Conservation (phyloP, 2,329 filamentous ascomycete species). For the Stagonosporopsis chrysanthemi region DNA sequence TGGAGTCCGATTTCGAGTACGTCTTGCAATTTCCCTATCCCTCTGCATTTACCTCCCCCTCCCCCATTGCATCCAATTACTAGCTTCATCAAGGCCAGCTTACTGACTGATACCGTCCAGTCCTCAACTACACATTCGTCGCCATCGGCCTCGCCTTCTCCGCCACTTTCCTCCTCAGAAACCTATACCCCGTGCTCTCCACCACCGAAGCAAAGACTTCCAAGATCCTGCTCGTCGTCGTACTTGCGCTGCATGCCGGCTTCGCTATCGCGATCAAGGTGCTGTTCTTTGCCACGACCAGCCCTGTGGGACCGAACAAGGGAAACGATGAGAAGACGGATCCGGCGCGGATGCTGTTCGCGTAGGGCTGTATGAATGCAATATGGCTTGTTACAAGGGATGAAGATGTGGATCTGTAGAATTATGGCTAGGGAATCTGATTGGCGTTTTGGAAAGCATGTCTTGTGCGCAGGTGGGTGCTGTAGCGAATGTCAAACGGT, state of each 20-base stretch:
- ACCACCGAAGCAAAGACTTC: slow-evolving; percentile 92
- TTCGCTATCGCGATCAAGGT: slow-evolving; percentile 94
- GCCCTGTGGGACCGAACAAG: slow-evolving; percentile 42
- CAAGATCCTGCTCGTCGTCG: slow-evolving; percentile 83
- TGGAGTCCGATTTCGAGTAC: slow-evolving; percentile 80
- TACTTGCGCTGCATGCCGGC: slow-evolving; percentile 86
- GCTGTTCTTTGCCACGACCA: slow-evolving; percentile 82
- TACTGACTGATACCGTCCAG: slow-evolving; percentile 26
- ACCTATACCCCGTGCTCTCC: slow-evolving; percentile 76
- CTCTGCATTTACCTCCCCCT: neutral
- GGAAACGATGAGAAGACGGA: slow-evolving; percentile 32
- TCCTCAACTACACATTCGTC: slow-evolving; percentile 94
- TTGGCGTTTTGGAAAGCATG: neutral
- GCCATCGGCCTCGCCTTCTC: slow-evolving; percentile 63
- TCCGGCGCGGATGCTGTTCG: slow-evolving; percentile 32
- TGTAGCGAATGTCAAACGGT: neutral
- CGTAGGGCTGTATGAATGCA: neutral
- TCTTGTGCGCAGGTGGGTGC: neutral
- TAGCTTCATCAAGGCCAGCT: neutral
- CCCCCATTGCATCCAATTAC: neutral
- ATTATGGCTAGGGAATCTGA: neutral
- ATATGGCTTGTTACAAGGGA: neutral
- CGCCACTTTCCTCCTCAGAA: slow-evolving; percentile 50
- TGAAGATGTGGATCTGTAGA: neutral
- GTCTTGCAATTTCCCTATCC: slow-evolving; percentile 21